A percentile compares a stretch with the other conserved stretches of the same genome.
Conservation (phyloP, 2,329 filamentous ascomycete species). For the Verticillium nonalfalfae region DNA sequence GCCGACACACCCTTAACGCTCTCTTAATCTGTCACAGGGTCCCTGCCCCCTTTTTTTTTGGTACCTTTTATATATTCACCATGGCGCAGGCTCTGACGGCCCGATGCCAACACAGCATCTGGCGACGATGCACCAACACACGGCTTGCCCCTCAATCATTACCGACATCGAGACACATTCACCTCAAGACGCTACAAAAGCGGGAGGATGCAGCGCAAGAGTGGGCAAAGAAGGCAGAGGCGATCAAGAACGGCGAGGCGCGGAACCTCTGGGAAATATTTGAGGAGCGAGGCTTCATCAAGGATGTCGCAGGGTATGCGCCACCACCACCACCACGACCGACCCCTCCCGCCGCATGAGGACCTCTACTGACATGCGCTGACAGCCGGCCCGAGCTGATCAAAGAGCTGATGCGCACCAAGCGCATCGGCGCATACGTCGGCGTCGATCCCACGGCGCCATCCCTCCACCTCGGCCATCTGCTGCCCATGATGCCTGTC, state of each 20-base stretch:
- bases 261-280: slow-evolving; percentile 57
- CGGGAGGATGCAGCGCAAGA: slow-evolving; percentile 29
- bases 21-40: slow-evolving; percentile 3
- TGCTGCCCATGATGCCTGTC: slow-evolving; percentile 75
- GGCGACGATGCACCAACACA: slow-evolving; percentile 5
- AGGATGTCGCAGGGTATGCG: slow-evolving; percentile 66
- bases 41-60: not conserved
- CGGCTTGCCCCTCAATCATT: not conserved
- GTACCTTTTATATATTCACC: not conserved
- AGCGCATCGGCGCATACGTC: slow-evolving; percentile 68
- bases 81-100: slow-evolving; percentile 9
- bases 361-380: not conserved
- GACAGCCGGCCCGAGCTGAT: slow-evolving; percentile 26
- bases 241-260: slow-evolving; percentile 42
- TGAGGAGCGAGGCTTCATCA: slow-evolving; percentile 66
- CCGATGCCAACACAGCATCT: slow-evolving; percentile 5
- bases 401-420: slow-evolving; percentile 55
- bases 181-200: slow-evolving; percentile 37
- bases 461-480: slow-evolving; percentile 74
- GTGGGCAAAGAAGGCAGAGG: slow-evolving; percentile 41
- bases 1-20: not conserved
- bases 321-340: not conserved
- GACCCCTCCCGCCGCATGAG: not conserved
- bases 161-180: slow-evolving; percentile 26
- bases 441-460: slow-evolving; percentile 77